Evolutionary conservation across 352 stramenopile species (phyloP).

Genomic region (Phytopythium sindhum): DNA sequence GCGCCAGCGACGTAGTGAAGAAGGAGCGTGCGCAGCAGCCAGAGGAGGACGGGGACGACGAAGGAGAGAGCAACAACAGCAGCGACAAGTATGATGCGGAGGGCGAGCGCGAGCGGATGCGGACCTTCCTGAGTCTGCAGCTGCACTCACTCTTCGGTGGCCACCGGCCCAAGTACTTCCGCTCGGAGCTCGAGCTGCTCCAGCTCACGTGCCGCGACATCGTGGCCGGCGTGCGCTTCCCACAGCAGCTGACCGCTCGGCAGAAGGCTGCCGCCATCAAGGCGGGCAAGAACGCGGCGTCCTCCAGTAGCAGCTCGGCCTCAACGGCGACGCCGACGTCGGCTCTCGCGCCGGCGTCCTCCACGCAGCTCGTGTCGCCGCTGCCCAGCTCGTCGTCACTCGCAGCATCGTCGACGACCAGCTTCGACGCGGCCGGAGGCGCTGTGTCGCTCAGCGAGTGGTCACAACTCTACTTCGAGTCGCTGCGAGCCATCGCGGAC

Average conservation of each 20-base stretch:
- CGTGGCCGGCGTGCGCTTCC: conserved; percentile 44
- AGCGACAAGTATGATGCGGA: conserved; percentile 3
- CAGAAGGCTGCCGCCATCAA: conserved; percentile 36
- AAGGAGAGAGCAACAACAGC: conserved; percentile 1
- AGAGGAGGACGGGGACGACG: neutral
- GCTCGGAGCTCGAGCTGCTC: conserved; percentile 62
- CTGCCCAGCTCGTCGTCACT: conserved; percentile 3
- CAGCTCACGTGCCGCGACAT: conserved; percentile 45
- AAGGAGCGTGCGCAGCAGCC: neutral
- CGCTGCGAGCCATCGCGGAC: conserved; percentile 42
- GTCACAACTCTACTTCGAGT: conserved; percentile 44
- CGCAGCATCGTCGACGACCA: conserved; percentile 37
- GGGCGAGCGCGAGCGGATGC: conserved; percentile 47
- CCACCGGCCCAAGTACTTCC: conserved; percentile 65
- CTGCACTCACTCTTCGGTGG: conserved; percentile 77
- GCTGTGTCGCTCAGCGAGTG: conserved; percentile 24
- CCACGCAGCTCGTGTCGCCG: conserved; percentile 13
- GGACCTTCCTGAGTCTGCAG: conserved; percentile 66
- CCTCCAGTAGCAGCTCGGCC: conserved; percentile 4
- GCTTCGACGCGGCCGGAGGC: conserved; percentile 40
- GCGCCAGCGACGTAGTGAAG: too few relatives aligned
- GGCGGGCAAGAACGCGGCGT: conserved; percentile 23
- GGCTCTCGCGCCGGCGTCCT: conserved; percentile 18
- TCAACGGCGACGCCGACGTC: conserved; percentile 10
- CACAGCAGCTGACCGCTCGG: conserved; percentile 32